Evolutionary conservation across 768 basidiomycete genomes (phyloP), one percentile per base, ranked within the genome.

Genomic region (Lactarius quietus): DNA sequence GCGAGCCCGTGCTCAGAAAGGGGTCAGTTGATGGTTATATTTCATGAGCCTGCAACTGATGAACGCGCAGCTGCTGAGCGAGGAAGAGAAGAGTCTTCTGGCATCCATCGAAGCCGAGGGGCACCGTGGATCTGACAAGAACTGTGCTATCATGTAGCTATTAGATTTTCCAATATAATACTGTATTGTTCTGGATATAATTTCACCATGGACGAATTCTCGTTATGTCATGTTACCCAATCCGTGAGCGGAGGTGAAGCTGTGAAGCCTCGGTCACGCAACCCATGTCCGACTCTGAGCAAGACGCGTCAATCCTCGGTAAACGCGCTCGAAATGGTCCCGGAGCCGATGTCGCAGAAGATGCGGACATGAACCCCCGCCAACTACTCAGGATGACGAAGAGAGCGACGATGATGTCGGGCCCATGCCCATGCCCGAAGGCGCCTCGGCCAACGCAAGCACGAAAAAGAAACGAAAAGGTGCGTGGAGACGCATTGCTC

Each of bases 391-490:
- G 7, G 80, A 80, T 28, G 85, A 86, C 39, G 85, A 85, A 28
- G 64, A 61, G 15, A 86, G 86, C 68, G 88, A 89, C 70, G 88
- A 89, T 69, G 93, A 95, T 72, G 82, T 94, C 45, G 92, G 92
- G 7, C 93, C 93, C 8, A 94, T 95, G 93, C 93, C 94, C 12
- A 78, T 92, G 78, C 86, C 88, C 28, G 81, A 79, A 8, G 80
- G 78, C 17, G 80, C 76, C 20, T 71, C 67, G 23, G 76, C 65
- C 69, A 78, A 70, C 63, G 74, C 69, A 69, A 69, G 58, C 70
- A 76, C 73, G 23, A 89, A 88, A 78, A 95, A 92, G 80, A 92
- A 92, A 74, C 84, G 92, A 64, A 95, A 91, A 84, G 88, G 93
- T 90, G 72, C 63, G 81, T 73, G 31, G 63, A 7, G 1, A 38